Evolutionary conservation across 2,329 filamentous ascomycete species (phyloP).

Genomic region (Elsinoe necatrix): DNA sequence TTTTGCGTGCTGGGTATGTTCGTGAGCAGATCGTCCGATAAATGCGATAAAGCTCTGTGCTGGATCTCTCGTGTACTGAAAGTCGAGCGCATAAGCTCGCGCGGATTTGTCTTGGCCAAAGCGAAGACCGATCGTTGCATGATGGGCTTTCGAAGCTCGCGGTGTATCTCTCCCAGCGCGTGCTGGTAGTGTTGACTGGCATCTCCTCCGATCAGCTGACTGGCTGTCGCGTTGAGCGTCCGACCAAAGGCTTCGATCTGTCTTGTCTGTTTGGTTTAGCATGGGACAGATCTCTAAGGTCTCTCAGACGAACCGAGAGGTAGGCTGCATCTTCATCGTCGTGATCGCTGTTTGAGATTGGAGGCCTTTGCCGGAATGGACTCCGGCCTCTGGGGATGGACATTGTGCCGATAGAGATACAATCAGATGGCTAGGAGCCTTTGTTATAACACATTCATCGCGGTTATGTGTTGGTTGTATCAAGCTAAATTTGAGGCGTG

Average conservation of each 20-base stretch:
- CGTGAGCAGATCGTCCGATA: slow-evolving; percentile 80
- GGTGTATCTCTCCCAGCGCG: slow-evolving; percentile 82
- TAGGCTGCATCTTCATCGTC: slow-evolving; percentile 16
- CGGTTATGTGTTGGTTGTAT: not conserved
- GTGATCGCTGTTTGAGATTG: not conserved
- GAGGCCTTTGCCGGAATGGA: slow-evolving; percentile 11
- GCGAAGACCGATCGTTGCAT: slow-evolving; percentile 87
- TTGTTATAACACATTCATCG: not conserved
- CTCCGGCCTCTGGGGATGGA: slow-evolving; percentile 15
- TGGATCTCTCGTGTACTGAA: slow-evolving; percentile 89
- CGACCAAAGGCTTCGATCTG: slow-evolving; percentile 87
- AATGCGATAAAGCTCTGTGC: slow-evolving; percentile 77
- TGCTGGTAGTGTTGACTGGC: slow-evolving; percentile 65
- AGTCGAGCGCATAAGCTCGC: slow-evolving; percentile 83
- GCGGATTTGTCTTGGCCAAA: slow-evolving; percentile 83
- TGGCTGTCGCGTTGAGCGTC: slow-evolving; percentile 90
- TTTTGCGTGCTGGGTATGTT: slow-evolving; percentile 84
- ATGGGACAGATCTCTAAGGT: not conserved
- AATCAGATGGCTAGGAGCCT: not conserved
- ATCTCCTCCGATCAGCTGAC: slow-evolving; percentile 66
- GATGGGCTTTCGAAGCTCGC: slow-evolving; percentile 72
- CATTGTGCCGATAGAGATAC: not conserved
- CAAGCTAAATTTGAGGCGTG: not conserved
- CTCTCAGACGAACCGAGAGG: slow-evolving; percentile 14
- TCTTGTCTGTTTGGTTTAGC: slow-evolving; percentile 53